Base-by-base conservation (phyloP, 129 eudicot species). In the Deinandra increscens region DNA sequence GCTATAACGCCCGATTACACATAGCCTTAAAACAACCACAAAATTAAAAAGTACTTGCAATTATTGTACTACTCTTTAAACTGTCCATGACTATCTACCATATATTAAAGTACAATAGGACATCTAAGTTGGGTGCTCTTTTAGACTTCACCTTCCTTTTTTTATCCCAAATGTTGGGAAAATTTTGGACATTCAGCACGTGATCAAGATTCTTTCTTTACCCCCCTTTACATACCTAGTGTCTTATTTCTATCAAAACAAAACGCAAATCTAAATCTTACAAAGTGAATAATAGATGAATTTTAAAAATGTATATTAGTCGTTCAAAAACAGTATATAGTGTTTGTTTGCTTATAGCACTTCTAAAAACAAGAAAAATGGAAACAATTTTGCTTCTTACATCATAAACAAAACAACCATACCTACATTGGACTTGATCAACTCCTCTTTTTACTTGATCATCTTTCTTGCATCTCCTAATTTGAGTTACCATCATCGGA, bases 161-260 rank as follows among this genome's bases (percentile, higher is more conserved):
- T 64, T 64, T 4, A 64, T 64, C 65, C 65, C 50, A 70, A 7
- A 38, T 70, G 65, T 70, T 38, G 50, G 74, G 64, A 69, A 14
- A 6, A 38, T 29, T 17, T 49, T 48, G 7, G 49, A 19, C 33
- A 68, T 53, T 15, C 29, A 55, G 65, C 74, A 70, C 75, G 38
- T 64, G 51, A 38, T 64, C 46, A 41, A 62, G 69, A 39, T 43
- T 41, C 48, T 38, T 18, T 64, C 17, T 18, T 38, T n/a, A n/a
- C n/a, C 17, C 64, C 68, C 39, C 20, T 14, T 33, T 60, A 23
- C 23, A n/a, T n/a, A 26, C 31, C 31, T n/a, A n/a, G n/a, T n/a
- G n/a, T n/a, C n/a, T n/a, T n/a, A n/a, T n/a, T n/a, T n/a, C n/a
- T n/a, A n/a, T n/a, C n/a, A n/a, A n/a, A n/a, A n/a, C n/a, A n/a